Percentiles rank a stretch among this genome's conserved stretches.
phyloP scores from a whole-genome alignment of 73 alveolate species.

The Paramecium primaurelia region DNA sequence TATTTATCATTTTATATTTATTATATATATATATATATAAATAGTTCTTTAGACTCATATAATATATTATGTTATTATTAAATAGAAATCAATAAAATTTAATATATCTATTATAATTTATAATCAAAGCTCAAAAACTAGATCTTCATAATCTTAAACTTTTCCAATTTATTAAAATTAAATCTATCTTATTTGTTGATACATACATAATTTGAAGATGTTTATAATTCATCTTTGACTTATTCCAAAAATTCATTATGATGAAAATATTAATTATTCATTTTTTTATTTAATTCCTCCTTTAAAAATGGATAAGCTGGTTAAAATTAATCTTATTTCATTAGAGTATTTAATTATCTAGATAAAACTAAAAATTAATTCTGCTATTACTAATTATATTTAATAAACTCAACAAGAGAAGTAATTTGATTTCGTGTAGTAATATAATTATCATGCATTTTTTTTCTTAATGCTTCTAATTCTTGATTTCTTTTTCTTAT shows the following conservation, averaged over 20 bases:
- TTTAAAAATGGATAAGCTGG: not conserved
- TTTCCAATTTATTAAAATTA: not conserved
- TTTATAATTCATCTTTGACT: not conserved
- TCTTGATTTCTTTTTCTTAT: not conserved
- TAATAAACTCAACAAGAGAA: not conserved
- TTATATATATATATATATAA: too few species aligned
- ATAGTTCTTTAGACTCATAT: too few species aligned
- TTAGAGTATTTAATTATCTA: not conserved
- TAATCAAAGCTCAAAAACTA: not conserved
- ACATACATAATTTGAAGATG: not conserved
- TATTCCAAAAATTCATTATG: not conserved
- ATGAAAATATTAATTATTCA: not conserved
- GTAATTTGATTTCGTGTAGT: not conserved
- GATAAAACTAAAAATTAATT: not conserved
- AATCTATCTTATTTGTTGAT: not conserved
- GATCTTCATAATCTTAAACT: not conserved
- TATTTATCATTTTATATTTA: too few species aligned
- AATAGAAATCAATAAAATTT: too few species aligned
- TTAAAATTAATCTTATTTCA: not conserved
- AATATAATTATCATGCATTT: slow-evolving; percentile 1
- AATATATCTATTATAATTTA: not conserved
- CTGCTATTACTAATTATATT: not conserved
- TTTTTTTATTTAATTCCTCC: not conserved
- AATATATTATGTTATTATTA: too few species aligned
- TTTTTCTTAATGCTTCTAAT: not conserved